A percentile compares a stretch with the other conserved stretches of the same genome.
Conservation (phyloP, 306 rosid species). For the Cotoneaster glaucophyllus region DNA sequence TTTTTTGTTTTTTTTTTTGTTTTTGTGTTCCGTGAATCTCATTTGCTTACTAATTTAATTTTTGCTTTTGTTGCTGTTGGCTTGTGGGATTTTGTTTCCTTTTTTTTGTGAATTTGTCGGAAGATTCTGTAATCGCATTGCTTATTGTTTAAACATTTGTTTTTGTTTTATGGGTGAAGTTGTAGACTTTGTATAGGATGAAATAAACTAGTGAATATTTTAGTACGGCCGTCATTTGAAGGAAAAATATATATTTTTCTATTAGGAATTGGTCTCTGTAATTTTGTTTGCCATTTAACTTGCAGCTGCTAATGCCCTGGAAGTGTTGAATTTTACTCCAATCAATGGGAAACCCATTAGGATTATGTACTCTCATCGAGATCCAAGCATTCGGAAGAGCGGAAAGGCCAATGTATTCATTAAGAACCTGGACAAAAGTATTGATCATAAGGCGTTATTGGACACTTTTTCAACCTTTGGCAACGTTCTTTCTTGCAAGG, state of each 20-base stretch:
- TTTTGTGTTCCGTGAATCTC: background rate
- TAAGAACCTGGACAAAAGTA: constrained; percentile 59
- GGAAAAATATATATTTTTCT: background rate
- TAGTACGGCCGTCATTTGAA: background rate
- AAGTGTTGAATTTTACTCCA: constrained; percentile 48
- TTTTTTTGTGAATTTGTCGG: background rate
- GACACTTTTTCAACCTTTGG: constrained; percentile 81
- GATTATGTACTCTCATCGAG: constrained; percentile 77
- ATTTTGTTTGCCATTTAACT: background rate
- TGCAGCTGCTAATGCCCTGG: constrained; percentile 62
- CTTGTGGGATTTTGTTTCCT: background rate
- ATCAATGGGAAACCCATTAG: constrained; percentile 76
- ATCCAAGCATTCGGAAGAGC: constrained; percentile 74
- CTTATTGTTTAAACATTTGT: background rate
- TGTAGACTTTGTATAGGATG: background rate
- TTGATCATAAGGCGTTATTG: constrained; percentile 75
- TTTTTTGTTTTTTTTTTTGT: too few relatives aligned
- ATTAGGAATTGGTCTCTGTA: background rate
- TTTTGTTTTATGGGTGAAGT: background rate
- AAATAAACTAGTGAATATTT: too few relatives aligned
- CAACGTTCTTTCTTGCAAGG: constrained; percentile 72
- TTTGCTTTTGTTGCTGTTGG: background rate
- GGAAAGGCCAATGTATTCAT: constrained; percentile 77
- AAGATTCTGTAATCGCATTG: background rate
- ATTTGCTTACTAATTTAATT: background rate